These are phyloP conservation scores for Cytospora piceicola DNA, from an alignment of 2,329 filamentous ascomycete genomes.

Conservation along the genomic window DNA sequence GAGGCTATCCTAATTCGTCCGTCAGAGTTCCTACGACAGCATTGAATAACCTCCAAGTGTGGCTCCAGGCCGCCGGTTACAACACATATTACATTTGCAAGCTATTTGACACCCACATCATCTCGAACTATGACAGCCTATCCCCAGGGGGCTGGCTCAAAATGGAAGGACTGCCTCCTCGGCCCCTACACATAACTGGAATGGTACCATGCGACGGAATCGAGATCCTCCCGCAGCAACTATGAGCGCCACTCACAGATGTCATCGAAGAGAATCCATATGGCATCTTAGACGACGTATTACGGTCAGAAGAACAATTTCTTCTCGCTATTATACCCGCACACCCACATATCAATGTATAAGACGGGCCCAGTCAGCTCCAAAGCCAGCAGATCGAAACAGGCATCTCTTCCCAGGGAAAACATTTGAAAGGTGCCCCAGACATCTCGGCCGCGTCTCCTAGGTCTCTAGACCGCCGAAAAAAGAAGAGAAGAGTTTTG, in stretches of 20 bases:
- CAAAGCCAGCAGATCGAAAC: conserved; percentile 63
- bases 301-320: conserved; percentile 52
- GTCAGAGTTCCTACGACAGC: conserved; percentile 66
- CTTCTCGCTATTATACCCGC: conserved; percentile 69
- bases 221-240: neutral
- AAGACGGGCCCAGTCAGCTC: conserved; percentile 43
- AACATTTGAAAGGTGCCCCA: conserved; percentile 66
- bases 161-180: conserved; percentile 45
- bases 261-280: conserved; percentile 19
- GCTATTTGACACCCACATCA: conserved; percentile 66
- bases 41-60: conserved; percentile 71
- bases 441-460: conserved; percentile 48
- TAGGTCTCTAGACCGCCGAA: neutral
- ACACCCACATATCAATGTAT: conserved; percentile 64
- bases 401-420: conserved; percentile 63
- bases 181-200: conserved; percentile 68
- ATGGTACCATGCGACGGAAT: conserved; percentile 42
- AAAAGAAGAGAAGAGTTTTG: neutral
- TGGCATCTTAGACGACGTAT: conserved; percentile 5
- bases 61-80: conserved; percentile 71
- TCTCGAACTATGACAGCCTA: conserved; percentile 60
- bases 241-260: conserved; percentile 9
- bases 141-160: conserved; percentile 6
- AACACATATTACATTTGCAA: conserved; percentile 75
- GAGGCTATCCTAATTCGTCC: conserved; percentile 67